Evolutionary conservation across 768 basidiomycete genomes (phyloP), one percentile per base, ranked within the genome.

Genomic region (Tylopilus vinaceipallidus): DNA sequence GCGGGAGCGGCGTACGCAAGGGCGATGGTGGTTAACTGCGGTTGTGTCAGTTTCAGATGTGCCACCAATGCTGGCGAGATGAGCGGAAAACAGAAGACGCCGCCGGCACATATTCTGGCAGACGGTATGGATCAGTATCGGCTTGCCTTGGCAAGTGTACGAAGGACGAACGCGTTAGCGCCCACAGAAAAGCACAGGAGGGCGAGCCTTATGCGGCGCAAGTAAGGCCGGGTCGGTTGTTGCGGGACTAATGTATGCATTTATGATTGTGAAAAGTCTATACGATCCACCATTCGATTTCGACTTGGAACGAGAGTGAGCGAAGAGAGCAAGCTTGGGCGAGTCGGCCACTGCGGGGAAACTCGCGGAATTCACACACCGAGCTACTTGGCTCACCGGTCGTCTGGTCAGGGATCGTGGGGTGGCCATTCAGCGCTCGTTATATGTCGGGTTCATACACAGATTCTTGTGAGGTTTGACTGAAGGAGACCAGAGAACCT

Each of bases 61-160:
- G 73, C 62, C 4, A 78, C 80, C 49, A 91, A 63, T 1, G 76
- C 71, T 7, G 88, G 83, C 1, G 88, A 81, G 34, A 91, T 69
- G 6, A 91, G 72, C 17, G 90, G 87, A 60, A 91, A 90, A 39
- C 79, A 84, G 71, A 88, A 89, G 51, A 91, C 78, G 27, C 84
- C 86, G n/a, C 88, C 88, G 0, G 86, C 86, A 54, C 76, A 84
- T 53, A 90, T 66, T n/a, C 88, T 90, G 50, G 26, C 1, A 20
- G 29, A 17, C 10, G 37, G 19, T 23, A 3, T 36, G 2, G 8
- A 16, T 58, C 32, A 45, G 32, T 23, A 14, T 30, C 24, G 22
- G 27, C 16, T 23, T 22, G 37, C 17, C 35, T 39, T 17, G 17
- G n/a, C 32, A 14, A 36, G n/a, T n/a, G 13, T 36, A 41, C 41